Conservation (phyloP, 2,329 filamentous ascomycete species). For the Talaromyces sp. region DNA sequence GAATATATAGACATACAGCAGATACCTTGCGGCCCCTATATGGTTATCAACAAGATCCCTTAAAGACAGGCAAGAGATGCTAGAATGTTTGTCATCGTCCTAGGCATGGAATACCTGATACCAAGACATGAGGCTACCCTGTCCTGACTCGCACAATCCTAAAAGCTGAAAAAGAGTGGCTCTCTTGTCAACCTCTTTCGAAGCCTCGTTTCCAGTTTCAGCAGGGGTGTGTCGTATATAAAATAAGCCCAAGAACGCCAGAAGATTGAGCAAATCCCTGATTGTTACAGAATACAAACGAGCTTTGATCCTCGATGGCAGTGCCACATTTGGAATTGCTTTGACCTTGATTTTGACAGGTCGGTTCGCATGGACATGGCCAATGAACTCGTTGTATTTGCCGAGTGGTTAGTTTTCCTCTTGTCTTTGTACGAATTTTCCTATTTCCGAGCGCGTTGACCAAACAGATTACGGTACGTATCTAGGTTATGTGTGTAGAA, state of each 20-base stretch:
- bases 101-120: neutral
- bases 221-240: neutral
- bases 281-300: neutral
- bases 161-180: neutral
- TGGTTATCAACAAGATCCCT: neutral
- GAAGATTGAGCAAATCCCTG: neutral
- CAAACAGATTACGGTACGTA: neutral
- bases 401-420: neutral
- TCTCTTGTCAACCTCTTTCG: neutral
- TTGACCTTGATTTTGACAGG: conserved; percentile 3
- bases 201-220: neutral
- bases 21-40: neutral
- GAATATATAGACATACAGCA: neutral
- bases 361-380: neutral
- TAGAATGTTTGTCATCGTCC: neutral
- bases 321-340: conserved; percentile 3
- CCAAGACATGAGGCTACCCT: neutral
- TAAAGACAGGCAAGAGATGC: neutral
- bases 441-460: neutral
- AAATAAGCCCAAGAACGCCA: neutral
- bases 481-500: neutral
- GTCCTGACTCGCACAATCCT: neutral
- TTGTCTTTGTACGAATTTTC: neutral
- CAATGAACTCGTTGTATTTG: neutral
- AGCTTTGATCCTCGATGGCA: neutral